Evolutionary conservation across 2,329 filamentous ascomycete species (phyloP).

Genomic region (Fusarium sp.): DNA sequence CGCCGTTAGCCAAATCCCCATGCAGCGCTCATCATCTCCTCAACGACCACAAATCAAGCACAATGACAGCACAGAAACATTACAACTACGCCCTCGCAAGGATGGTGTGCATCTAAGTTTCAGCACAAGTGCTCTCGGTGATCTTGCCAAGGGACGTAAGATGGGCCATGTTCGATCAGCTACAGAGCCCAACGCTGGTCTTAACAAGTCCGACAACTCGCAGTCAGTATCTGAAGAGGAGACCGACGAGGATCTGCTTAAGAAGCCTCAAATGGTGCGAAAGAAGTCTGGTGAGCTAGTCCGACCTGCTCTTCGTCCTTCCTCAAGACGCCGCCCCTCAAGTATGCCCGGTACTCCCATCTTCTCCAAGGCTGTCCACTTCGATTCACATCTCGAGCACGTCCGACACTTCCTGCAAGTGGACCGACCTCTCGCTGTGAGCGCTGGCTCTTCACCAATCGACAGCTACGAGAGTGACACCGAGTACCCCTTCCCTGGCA

Average conservation of each 20-base stretch:
- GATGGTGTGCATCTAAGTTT: conserved; percentile 59
- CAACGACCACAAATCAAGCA: conserved; percentile 47
- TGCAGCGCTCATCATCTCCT: conserved; percentile 59
- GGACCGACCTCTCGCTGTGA: conserved; percentile 94
- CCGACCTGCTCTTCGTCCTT: conserved; percentile 85
- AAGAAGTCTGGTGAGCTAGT: conserved; percentile 99
- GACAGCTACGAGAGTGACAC: conserved; percentile 87
- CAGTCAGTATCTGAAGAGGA: conserved; percentile 71
- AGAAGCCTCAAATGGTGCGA: conserved; percentile 91
- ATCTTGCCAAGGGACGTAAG: conserved; percentile 56
- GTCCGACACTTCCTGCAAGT: conserved; percentile 96
- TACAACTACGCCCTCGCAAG: conserved; percentile 45
- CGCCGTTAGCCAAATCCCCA: conserved; percentile 82
- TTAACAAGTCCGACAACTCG: conserved; percentile 63
- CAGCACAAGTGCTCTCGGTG: conserved; percentile 60
- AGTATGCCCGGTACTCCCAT: conserved; percentile 98
- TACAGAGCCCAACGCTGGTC: conserved; percentile 65
- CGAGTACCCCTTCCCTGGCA: conserved; percentile 85
- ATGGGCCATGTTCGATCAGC: conserved; percentile 65
- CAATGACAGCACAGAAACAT: conserved; percentile 63
- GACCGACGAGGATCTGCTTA: conserved; percentile 67
- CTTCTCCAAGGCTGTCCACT: conserved; percentile 97
- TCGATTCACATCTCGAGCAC: conserved; percentile 95
- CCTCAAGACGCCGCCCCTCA: conserved; percentile 84
- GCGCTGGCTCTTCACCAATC: conserved; percentile 90